Percentiles rank a stretch among this genome's conserved stretches.
phyloP scores from a whole-genome alignment of 148 eudicot genomes.

The Chenopodium formosanum region DNA sequence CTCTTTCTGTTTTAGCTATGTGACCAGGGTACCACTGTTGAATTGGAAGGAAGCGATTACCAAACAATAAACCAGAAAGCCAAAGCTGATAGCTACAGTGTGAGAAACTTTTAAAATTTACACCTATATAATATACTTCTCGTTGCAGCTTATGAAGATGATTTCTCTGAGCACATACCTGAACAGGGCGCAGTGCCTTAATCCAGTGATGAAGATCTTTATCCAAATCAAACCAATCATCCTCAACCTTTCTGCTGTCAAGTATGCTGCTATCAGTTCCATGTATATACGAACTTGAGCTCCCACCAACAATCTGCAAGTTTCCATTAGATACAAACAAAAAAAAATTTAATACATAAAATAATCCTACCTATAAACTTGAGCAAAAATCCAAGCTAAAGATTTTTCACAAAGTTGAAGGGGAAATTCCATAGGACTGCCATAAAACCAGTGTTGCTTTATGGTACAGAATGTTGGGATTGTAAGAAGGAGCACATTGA shows the following conservation, averaged over 20 bases:
- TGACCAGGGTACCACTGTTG: constrained; percentile 98
- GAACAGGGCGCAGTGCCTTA: constrained; percentile 78
- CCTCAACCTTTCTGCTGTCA: constrained; percentile 40
- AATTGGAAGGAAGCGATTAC: constrained; percentile 14
- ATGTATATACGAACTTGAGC: constrained; percentile 35
- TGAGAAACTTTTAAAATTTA: neutral
- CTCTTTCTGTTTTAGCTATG: constrained; percentile 95
- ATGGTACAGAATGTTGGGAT: too few species aligned
- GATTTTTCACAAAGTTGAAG: neutral
- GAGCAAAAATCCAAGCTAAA: neutral
- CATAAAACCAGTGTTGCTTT: too few species aligned
- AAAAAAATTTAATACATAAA: neutral
- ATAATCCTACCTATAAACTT: too few species aligned
- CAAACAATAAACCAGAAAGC: neutral
- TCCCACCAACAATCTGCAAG: constrained; percentile 78
- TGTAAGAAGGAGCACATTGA: too few species aligned
- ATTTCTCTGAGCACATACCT: constrained; percentile 39
- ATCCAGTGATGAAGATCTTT: constrained; percentile 84
- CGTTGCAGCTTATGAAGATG: too few species aligned
- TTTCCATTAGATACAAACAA: neutral
- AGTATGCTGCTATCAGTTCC: constrained; percentile 29
- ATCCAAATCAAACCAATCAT: constrained; percentile 76
- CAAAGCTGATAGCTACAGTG: neutral
- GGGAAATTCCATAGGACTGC: too few species aligned
- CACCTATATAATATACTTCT: neutral